Base-by-base conservation (phyloP, 2,329 filamentous ascomycete species). In the Hymenoscyphus occultus region DNA sequence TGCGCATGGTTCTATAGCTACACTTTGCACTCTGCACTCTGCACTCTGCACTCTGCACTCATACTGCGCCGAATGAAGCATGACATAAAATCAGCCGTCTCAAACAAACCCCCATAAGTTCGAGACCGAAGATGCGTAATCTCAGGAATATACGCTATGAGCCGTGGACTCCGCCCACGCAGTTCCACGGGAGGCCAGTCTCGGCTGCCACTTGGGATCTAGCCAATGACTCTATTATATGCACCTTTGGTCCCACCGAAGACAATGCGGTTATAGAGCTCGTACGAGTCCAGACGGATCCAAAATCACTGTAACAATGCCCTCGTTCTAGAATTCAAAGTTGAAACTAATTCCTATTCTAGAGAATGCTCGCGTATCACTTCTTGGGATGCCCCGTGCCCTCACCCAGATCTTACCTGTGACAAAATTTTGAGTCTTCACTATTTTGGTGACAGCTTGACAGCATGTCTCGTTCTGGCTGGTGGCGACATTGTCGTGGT, bases 401-500 rank as follows among this genome's bases (percentile, higher is more conserved):
- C 92, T 62, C 86, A 87, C 66, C 91, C 92, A 66, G 88, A 93
- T 73, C 80, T 96, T 69, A 77, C 82, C 61, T 86, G 87, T 73
- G 95, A 99, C 78, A 84, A 84, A 69, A 84, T 98, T 65, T 78
- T 97, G 63, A 88, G 83, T 73, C 80, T 97, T 64, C 93, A 97
- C 76, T 90, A 95, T 79, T 94, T 97, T 75, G 86, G 89, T 54
- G 94, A 97, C 75, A 90, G 85, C 32, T 80, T 86, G 62, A 91
- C 88, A 61, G 88, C 89, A 75, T 96, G 92, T 76, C 80, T 99
- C 35, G 87, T 98, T 64, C 82, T 99, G 32, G 90, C 92, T 72
- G 93, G 93, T 59, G 95, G 95, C 67, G 94, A 99, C 78, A 94
- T 99, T 68, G 80, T 97, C 67, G 83, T 93, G 61, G 90, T 97